A percentile compares a stretch with the other conserved stretches of the same genome.
Evolutionary conservation across 2,329 filamentous ascomycete species (phyloP).

Genomic region (Neofusicoccum kwambonambiense): DNA sequence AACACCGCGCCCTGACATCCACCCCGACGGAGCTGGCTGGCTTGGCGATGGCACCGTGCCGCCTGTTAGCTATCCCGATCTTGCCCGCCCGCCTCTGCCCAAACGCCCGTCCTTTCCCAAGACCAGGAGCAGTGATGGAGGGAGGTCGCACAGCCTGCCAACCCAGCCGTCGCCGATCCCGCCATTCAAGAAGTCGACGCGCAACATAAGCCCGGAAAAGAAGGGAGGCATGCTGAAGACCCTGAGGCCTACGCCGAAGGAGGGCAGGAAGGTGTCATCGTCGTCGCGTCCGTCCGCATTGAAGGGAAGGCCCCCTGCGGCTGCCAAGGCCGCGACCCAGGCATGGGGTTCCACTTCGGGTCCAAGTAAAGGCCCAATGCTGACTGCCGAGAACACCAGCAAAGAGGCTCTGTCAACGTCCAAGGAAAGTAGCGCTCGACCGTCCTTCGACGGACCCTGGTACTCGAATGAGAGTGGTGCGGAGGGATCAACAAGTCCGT

Average conservation of each 20-base stretch:
- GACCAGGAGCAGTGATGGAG: constrained; percentile 46
- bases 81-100: constrained; percentile 70
- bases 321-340: constrained; percentile 62
- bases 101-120: constrained; percentile 49
- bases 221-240: constrained; percentile 59
- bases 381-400: constrained; percentile 19
- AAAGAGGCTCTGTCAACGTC: constrained; percentile 5
- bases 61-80: constrained; percentile 73
- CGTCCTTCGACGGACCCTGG: background rate
- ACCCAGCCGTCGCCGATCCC: background rate
- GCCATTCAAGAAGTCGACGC: constrained; percentile 46
- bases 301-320: constrained; percentile 51
- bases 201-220: constrained; percentile 63
- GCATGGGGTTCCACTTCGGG: constrained; percentile 52
- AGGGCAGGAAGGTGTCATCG: constrained; percentile 47
- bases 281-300: constrained; percentile 46
- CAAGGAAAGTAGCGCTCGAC: background rate
- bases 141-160: background rate
- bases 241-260: constrained; percentile 45
- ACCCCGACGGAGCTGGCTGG: constrained; percentile 50
- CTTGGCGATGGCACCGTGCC: constrained; percentile 82
- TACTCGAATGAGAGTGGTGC: background rate
- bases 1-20: constrained; percentile 9
- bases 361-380: constrained; percentile 21
- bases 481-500: constrained; percentile 11